These are phyloP conservation scores for Rhizopus sp. DNA, from an alignment of 371 early-diverging fungal genomes.

Conservation along the genomic window DNA sequence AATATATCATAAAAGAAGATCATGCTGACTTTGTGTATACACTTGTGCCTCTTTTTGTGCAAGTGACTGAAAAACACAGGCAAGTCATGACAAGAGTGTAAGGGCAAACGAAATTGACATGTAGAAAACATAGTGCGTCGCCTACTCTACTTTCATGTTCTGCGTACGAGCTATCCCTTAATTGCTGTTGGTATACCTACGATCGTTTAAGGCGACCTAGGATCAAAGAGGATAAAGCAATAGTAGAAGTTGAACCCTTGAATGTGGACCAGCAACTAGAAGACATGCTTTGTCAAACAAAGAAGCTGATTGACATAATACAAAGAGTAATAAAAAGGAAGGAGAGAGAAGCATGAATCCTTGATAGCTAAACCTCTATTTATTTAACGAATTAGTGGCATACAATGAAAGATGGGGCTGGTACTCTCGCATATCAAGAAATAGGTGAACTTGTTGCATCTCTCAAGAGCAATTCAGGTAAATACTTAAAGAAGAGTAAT, in stretches of 20 bases:
- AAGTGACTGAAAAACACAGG: constrained; percentile 7
- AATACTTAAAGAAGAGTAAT: no score
- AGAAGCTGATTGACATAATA: not conserved
- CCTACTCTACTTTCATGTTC: constrained; percentile 18
- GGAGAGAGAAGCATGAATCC: no score
- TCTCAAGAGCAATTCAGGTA: not conserved
- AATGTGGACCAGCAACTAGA: not conserved
- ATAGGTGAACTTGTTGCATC: not conserved
- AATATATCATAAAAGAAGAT: not conserved
- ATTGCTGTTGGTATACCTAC: not conserved
- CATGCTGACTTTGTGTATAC: not conserved
- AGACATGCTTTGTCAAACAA: not conserved
- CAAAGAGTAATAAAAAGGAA: not conserved
- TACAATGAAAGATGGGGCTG: not conserved
- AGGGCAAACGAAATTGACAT: not conserved
- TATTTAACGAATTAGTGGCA: constrained; percentile 6
- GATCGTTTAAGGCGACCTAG: not conserved
- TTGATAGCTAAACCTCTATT: not conserved
- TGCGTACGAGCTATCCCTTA: constrained; percentile 10
- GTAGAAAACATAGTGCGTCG: not conserved
- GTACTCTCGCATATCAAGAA: constrained; percentile 1
- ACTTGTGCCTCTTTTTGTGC: not conserved
- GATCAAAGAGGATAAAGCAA: not conserved
- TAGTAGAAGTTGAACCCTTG: constrained; percentile 1
- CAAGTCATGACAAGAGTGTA: not conserved